phyloP scores from a whole-genome alignment of 139 green algal species.

The Coelastrella sp. region DNA sequence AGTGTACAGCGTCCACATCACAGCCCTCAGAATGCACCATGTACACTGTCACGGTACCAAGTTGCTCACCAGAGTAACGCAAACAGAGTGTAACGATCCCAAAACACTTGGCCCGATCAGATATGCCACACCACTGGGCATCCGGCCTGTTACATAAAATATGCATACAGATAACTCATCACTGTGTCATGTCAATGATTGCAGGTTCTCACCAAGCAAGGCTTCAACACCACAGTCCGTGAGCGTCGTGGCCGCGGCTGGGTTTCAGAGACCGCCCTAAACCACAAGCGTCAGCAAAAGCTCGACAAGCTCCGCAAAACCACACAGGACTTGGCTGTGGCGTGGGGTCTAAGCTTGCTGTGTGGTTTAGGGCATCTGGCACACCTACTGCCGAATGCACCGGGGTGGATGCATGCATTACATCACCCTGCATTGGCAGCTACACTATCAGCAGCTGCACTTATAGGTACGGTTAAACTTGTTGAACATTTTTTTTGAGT shows the following conservation, averaged over 20 bases:
- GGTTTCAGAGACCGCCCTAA: slow-evolving; percentile 46
- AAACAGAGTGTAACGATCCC: too few relatives aligned
- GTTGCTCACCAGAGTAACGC: too few relatives aligned
- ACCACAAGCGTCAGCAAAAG: slow-evolving; percentile 76
- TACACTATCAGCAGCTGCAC: slow-evolving; percentile 80
- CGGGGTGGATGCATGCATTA: slow-evolving; percentile 75
- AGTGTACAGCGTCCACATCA: too few relatives aligned
- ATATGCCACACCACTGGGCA: not conserved
- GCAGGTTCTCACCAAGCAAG: slow-evolving; percentile 60
- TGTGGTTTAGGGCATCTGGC: slow-evolving; percentile 84
- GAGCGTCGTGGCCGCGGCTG: slow-evolving; percentile 17
- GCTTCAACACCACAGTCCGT: slow-evolving; percentile 53
- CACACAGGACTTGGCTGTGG: slow-evolving; percentile 76
- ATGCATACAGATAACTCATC: not conserved
- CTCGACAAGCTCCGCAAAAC: slow-evolving; percentile 64
- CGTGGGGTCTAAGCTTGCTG: slow-evolving; percentile 82
- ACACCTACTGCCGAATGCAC: slow-evolving; percentile 71
- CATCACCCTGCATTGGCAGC: slow-evolving; percentile 79
- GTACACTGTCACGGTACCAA: too few relatives aligned
- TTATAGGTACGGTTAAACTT: slow-evolving; percentile 72
- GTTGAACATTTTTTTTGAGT: not conserved
- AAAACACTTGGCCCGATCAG: not conserved
- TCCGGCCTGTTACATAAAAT: not conserved
- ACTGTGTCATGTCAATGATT: not conserved
- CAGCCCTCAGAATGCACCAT: too few relatives aligned